These are phyloP conservation scores for Saturnispora dispora DNA, from an alignment of 805 yeast genomes.

Conservation along the genomic window DNA sequence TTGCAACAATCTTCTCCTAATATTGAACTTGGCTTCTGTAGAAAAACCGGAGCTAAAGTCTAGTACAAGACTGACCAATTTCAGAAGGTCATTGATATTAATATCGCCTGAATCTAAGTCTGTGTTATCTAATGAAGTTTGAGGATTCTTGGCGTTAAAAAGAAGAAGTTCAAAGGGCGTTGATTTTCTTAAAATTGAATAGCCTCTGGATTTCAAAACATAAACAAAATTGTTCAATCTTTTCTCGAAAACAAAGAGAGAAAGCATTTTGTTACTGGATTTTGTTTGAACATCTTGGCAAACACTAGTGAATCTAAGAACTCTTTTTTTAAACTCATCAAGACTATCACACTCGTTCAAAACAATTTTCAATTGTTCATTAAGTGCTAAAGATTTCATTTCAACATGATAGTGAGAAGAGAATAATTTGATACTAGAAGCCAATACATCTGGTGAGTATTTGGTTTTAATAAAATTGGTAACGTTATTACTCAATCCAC, in stretches of 20 bases:
- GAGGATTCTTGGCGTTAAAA: conserved; percentile 17
- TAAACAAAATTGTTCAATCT: conserved; percentile 15
- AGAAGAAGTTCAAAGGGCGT: conserved; percentile 28
- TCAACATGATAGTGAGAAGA: conserved; percentile 11
- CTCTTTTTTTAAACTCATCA: conserved; percentile 38
- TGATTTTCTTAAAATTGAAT: conserved; percentile 28
- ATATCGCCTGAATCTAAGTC: conserved; percentile 2
- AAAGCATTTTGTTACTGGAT: conserved; percentile 20
- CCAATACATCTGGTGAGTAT: conserved; percentile 40
- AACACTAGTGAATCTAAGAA: conserved; percentile 62
- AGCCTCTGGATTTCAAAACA: conserved; percentile 29
- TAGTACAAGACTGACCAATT: conserved; percentile 2
- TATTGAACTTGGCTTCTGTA: conserved; percentile 30
- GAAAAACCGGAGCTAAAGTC: conserved; percentile 27
- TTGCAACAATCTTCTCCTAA: conserved; percentile 25
- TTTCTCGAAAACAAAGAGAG: conserved; percentile 15
- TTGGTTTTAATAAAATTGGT: conserved; percentile 36
- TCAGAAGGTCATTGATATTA: conserved; percentile 7
- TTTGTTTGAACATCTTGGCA: conserved; percentile 58
- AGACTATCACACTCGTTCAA: conserved; percentile 17
- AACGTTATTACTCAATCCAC: conserved; percentile 31
- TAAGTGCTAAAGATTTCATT: conserved; percentile 18
- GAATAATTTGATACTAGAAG: conserved; percentile 32
- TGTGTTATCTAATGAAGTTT: conserved; percentile 1
- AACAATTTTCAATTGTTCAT: conserved; percentile 26